phyloP scores from a whole-genome alignment of 139 green algal genomes.

The Nannochloris sp. region DNA sequence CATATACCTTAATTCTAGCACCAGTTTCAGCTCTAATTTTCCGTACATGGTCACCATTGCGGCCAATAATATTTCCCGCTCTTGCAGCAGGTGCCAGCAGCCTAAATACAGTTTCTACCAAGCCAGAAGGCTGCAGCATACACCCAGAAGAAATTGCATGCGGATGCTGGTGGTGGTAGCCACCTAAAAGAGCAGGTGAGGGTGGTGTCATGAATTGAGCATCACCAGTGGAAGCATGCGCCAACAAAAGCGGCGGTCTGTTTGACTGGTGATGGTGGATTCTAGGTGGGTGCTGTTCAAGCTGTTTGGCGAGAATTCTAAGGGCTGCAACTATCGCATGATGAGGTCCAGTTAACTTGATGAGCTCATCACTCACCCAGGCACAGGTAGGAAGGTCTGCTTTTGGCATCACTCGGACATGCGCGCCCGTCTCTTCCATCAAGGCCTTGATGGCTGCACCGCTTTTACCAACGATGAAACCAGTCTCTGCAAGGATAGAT shows the following conservation, averaged over 20 bases:
- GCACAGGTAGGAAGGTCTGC: conserved; percentile 23
- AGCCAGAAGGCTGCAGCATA: not conserved
- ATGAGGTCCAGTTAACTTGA: conserved; percentile 3
- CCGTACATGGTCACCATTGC: conserved; percentile 24
- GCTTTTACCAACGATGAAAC: conserved; percentile 16
- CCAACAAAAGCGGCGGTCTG: not conserved
- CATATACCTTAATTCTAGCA: conserved; percentile 25
- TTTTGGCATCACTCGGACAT: conserved; percentile 12
- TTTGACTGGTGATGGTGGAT: not conserved
- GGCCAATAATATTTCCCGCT: conserved; percentile 25
- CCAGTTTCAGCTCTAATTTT: conserved; percentile 25
- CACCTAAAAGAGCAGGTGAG: not conserved
- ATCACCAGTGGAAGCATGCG: conserved; percentile 6
- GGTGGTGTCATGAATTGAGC: not conserved
- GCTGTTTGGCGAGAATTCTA: conserved; percentile 14
- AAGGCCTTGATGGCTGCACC: conserved; percentile 19
- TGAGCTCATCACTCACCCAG: conserved; percentile 25
- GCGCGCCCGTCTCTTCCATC: not conserved
- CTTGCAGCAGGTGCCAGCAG: conserved; percentile 17
- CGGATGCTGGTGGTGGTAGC: not conserved
- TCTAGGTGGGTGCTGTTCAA: conserved; percentile 13
- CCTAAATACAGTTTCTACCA: conserved; percentile 23
- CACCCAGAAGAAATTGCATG: not conserved
- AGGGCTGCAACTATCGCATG: conserved; percentile 10
- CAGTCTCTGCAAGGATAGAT: conserved; percentile 1